A percentile compares a stretch with the other conserved stretches of the same genome.
Evolutionary conservation across 805 yeast genomes (phyloP).

Genomic region (Yamadazyma laniorum): DNA sequence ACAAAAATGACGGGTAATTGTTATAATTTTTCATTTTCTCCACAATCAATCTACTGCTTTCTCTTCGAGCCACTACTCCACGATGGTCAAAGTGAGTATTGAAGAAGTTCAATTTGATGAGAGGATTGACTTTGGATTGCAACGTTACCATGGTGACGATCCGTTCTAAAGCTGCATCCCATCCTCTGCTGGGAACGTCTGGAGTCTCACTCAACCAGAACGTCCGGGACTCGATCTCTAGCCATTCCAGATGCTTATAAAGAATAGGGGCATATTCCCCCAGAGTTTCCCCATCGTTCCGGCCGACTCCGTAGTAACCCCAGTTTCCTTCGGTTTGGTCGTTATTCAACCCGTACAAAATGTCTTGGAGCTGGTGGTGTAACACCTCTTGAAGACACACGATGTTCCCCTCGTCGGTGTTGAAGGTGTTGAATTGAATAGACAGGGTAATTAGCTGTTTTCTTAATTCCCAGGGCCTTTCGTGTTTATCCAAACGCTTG

Average conservation of each 20-base stretch:
- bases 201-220: constrained; percentile 48
- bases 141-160: constrained; percentile 39
- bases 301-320: constrained; percentile 38
- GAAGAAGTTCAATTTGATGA: constrained; percentile 29
- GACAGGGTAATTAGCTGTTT: constrained; percentile 30
- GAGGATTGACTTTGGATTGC: constrained; percentile 29
- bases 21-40: constrained; percentile 31
- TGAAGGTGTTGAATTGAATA: constrained; percentile 20
- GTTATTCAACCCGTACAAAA: constrained; percentile 21
- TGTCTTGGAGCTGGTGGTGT: constrained; percentile 41
- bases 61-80: constrained; percentile 35
- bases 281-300: constrained; percentile 27
- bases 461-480: constrained; percentile 46
- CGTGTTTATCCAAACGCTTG: constrained; percentile 31
- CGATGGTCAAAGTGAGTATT: constrained; percentile 45
- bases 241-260: constrained; percentile 32
- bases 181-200: constrained; percentile 38
- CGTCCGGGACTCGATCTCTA: constrained; percentile 27
- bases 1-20: constrained; percentile 35
- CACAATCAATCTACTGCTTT: constrained; percentile 33
- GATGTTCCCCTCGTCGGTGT: constrained; percentile 27
- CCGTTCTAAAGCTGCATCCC: constrained; percentile 44
- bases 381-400: constrained; percentile 43
- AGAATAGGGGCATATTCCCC: constrained; percentile 41
- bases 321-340: constrained; percentile 26